Evolutionary conservation across 2,329 filamentous ascomycete genomes (phyloP).

Genomic region (Trichoderma sp.): DNA sequence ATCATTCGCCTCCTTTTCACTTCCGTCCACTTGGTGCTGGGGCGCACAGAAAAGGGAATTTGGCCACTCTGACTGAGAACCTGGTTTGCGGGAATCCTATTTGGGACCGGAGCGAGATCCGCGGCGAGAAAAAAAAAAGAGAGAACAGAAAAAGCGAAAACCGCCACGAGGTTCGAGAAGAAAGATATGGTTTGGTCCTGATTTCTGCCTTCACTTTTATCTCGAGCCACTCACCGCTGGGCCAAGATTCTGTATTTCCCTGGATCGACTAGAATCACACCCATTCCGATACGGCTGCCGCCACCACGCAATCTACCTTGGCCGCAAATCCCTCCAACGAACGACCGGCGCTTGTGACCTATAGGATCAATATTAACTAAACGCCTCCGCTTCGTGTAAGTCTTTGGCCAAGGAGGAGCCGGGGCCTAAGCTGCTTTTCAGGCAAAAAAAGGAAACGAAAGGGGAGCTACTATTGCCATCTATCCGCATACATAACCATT

Average conservation of each 20-base stretch:
- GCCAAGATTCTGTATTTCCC: neutral
- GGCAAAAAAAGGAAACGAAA: neutral
- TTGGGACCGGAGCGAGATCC: neutral
- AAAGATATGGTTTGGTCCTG: neutral
- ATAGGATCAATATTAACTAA: slow-evolving; percentile 10
- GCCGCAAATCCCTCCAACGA: slow-evolving; percentile 10
- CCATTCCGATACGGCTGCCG: slow-evolving; percentile 2
- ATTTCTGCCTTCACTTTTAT: neutral
- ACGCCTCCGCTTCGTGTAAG: slow-evolving; percentile 14
- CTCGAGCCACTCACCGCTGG: neutral
- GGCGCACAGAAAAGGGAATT: neutral
- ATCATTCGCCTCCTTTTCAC: neutral
- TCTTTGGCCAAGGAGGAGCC: neutral
- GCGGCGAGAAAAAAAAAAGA: neutral
- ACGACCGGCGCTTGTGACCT: slow-evolving; percentile 2
- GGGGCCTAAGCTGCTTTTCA: neutral
- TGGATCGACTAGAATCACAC: neutral
- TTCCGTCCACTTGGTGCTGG: neutral
- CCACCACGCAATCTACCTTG: slow-evolving; percentile 13
- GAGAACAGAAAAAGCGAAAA: neutral
- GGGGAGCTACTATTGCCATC: neutral
- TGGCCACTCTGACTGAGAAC: neutral
- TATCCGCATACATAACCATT: neutral
- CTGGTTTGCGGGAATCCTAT: neutral
- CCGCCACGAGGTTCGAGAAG: neutral